These are phyloP conservation scores for Helenozyma baotianmanensis DNA, from an alignment of 805 yeast species.

Conservation along the genomic window DNA sequence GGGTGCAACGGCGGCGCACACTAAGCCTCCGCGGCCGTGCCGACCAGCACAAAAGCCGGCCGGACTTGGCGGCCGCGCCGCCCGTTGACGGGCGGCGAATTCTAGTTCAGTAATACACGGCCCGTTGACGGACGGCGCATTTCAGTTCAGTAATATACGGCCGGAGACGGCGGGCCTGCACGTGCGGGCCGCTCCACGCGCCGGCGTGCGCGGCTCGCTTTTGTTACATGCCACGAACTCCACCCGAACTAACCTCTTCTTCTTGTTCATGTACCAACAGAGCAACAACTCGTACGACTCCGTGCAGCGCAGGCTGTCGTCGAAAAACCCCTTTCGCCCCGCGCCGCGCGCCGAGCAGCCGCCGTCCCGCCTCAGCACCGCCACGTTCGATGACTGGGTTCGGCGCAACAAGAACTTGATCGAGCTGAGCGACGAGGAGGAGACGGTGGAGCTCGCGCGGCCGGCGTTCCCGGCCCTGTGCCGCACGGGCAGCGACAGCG, in stretches of 20 bases:
- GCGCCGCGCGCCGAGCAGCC: slow-evolving; percentile 22
- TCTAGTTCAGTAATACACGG: too few relatives aligned
- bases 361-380: slow-evolving; percentile 10
- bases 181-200: slow-evolving; percentile 4
- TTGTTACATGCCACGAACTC: slow-evolving; percentile 1
- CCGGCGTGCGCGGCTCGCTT: slow-evolving; percentile 6
- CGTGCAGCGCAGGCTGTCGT: slow-evolving; percentile 46
- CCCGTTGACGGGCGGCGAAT: too few relatives aligned
- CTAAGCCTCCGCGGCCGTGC: too few relatives aligned
- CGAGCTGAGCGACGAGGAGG: slow-evolving; percentile 41
- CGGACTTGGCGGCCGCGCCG: too few relatives aligned
- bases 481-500: slow-evolving; percentile 32
- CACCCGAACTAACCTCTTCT: slow-evolving; percentile 1
- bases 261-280: slow-evolving; percentile 34
- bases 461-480: slow-evolving; percentile 26
- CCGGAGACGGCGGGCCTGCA: too few relatives aligned
- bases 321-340: slow-evolving; percentile 68
- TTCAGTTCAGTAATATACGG: too few relatives aligned
- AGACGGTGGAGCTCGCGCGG: slow-evolving; percentile 21
- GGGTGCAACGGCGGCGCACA: too few relatives aligned
- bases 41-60: too few relatives aligned
- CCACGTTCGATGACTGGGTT: slow-evolving; percentile 56
- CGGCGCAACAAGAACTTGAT: slow-evolving; percentile 38
- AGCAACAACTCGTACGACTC: slow-evolving; percentile 33
- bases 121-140: too few relatives aligned